phyloP scores from a whole-genome alignment of 2,329 filamentous ascomycete species.

The Capronia americana region DNA sequence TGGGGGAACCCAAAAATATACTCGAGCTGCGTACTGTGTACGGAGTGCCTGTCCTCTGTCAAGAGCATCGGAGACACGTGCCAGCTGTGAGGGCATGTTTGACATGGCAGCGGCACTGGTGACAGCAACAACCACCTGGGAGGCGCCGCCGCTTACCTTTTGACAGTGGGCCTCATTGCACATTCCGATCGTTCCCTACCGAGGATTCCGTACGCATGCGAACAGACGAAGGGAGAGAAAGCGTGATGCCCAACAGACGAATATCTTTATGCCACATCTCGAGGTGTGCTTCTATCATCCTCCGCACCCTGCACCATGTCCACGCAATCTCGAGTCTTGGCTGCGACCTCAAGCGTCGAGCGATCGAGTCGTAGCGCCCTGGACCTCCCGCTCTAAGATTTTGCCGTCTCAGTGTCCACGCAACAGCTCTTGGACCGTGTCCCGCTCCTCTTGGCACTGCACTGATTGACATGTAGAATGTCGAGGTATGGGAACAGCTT shows the following conservation, averaged over 20 bases:
- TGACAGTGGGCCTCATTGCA: not conserved
- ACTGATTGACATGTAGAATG: not conserved
- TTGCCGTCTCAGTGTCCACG: not conserved
- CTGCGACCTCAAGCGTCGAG: not conserved
- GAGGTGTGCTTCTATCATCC: not conserved
- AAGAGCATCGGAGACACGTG: not conserved
- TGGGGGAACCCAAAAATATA: no score
- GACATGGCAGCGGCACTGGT: not conserved
- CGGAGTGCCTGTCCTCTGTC: no score
- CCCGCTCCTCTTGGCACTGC: not conserved
- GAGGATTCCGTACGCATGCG: not conserved
- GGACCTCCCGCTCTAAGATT: not conserved
- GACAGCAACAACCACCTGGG: not conserved
- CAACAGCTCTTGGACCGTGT: not conserved
- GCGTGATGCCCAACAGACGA: not conserved
- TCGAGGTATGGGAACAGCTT: not conserved
- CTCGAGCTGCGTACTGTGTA: no score
- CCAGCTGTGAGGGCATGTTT: not conserved
- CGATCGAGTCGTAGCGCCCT: not conserved
- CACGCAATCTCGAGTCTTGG: not conserved
- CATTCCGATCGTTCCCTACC: not conserved
- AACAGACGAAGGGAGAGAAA: not conserved
- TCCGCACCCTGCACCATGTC: not conserved
- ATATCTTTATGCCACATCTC: not conserved
- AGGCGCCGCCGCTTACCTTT: no score